Percentiles rank a stretch among this genome's conserved stretches.
phyloP scores from a whole-genome alignment of 495 filamentous ascomycete species.

The Ramalina peruviana region DNA sequence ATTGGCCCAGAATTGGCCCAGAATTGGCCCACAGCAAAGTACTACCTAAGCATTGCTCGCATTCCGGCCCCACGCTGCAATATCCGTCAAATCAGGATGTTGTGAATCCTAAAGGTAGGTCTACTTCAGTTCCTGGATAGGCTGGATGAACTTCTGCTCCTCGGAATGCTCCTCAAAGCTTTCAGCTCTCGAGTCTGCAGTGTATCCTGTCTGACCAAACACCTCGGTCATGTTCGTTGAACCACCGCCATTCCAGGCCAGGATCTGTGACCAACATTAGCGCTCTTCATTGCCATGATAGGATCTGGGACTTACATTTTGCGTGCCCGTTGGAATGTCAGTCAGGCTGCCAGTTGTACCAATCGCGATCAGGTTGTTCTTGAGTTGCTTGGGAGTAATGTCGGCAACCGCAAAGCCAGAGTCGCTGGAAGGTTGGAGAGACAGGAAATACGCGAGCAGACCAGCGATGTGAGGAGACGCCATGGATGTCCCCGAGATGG shows the following conservation, averaged over 20 bases:
- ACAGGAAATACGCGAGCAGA: constrained; percentile 94
- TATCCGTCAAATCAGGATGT: too few species aligned
- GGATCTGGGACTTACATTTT: constrained; percentile 42
- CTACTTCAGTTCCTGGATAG: too few species aligned
- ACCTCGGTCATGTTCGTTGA: constrained; percentile 81
- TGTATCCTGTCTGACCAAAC: constrained; percentile 23
- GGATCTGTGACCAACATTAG: constrained; percentile 46
- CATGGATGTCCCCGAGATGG: constrained; percentile 99
- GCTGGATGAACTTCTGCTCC: too few species aligned
- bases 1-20: too few species aligned
- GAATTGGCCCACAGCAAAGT: too few species aligned
- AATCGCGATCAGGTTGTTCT: constrained; percentile 71
- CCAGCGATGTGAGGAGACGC: constrained; percentile 94
- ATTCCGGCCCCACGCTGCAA: too few species aligned
- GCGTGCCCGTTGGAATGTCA: constrained; percentile 75
- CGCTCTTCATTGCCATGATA: not conserved
- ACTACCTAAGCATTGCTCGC: too few species aligned
- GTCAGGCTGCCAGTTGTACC: constrained; percentile 67
- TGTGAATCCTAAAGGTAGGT: too few species aligned
- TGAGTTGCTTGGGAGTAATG: constrained; percentile 88
- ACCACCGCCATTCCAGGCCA: constrained; percentile 98
- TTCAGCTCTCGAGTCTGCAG: too few species aligned
- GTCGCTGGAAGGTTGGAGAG: constrained; percentile 76
- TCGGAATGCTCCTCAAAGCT: too few species aligned
- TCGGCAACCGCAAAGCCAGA: constrained; percentile 80